A percentile compares a stretch with the other conserved stretches of the same genome.
These are phyloP conservation scores for Backusella mclennaniae DNA, from an alignment of 192 early-diverging fungal species.

Conservation along the genomic window DNA sequence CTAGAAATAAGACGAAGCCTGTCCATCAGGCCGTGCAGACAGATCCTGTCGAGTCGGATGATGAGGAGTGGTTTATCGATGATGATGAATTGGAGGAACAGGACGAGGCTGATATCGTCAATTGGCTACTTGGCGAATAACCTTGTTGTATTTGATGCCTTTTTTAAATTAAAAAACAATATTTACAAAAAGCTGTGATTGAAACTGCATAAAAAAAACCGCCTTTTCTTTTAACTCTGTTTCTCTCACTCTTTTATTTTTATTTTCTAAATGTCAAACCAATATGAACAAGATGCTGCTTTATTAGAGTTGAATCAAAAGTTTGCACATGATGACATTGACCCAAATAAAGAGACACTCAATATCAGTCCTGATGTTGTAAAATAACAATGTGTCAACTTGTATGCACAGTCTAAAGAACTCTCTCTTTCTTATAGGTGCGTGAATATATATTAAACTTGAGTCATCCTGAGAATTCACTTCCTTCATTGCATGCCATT, in stretches of 20 bases:
- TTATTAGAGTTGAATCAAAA: background rate
- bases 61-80: conserved; percentile 42
- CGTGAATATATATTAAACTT: background rate
- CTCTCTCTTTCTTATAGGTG: background rate
- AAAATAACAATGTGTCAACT: no score
- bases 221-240: background rate
- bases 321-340: background rate
- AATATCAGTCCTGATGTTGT: background rate
- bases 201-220: background rate
- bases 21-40: conserved; percentile 8
- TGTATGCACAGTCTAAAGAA: no score
- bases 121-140: conserved; percentile 39
- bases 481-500: background rate
- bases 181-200: no score
- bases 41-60: background rate
- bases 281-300: background rate
- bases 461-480: background rate
- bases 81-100: conserved; percentile 38
- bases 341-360: background rate
- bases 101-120: conserved; percentile 31
- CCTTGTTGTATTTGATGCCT: no score
- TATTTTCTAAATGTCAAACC: background rate
- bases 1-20: background rate
- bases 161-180: no score
- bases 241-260: background rate